Percentiles rank a stretch among this genome's conserved stretches.
Evolutionary conservation across 371 early-diverging fungal species (phyloP).

Genomic region (Dinochytrium kinnereticum): DNA sequence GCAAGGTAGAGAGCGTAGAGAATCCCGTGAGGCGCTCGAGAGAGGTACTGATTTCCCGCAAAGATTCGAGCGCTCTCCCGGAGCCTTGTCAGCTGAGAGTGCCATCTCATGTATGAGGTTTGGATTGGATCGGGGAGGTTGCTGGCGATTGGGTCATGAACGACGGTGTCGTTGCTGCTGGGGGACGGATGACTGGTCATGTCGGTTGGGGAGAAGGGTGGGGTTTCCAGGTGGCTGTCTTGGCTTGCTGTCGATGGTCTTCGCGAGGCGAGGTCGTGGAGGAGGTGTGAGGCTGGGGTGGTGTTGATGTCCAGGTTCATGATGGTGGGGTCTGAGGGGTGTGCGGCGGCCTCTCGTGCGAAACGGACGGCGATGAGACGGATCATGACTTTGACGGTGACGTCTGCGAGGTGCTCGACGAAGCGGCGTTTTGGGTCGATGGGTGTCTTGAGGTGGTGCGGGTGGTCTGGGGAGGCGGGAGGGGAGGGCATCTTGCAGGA

Average conservation of each 20-base stretch:
- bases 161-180: background rate
- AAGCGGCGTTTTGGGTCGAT: background rate
- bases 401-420: background rate
- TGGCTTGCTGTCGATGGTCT: background rate
- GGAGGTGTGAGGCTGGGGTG: background rate
- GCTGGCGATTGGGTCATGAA: background rate
- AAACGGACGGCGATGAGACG: slow-evolving; percentile 9
- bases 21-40: background rate
- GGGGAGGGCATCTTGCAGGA: background rate
- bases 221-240: background rate
- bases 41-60: background rate
- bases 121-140: background rate
- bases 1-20: slow-evolving; percentile 17
- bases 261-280: background rate
- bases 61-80: background rate
- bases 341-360: background rate
- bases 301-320: background rate
- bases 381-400: background rate
- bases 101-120: background rate
- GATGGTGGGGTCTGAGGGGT: background rate
- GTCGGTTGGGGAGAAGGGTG: background rate
- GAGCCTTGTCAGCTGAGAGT: background rate
- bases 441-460: background rate
- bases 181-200: background rate
- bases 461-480: background rate